Percentiles rank a stretch among this genome's conserved stretches.
Evolutionary conservation across 352 stramenopile genomes (phyloP).

Genomic region (Aphanomyces stellatus): DNA sequence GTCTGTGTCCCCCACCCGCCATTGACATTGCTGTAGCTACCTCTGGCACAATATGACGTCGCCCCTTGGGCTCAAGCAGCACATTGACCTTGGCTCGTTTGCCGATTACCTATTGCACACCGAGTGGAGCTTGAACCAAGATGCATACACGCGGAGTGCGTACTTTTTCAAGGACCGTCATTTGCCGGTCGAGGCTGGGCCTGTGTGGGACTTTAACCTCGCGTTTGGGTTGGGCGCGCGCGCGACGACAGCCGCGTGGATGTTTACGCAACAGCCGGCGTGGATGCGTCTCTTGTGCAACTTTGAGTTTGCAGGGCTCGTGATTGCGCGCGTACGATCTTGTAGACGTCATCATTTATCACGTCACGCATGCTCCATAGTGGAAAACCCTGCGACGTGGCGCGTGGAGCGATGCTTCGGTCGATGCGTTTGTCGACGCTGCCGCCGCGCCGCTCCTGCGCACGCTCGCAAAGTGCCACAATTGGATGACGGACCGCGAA

Average conservation of each 20-base stretch:
- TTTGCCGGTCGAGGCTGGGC: conserved; percentile 64
- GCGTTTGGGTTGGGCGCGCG: conserved; percentile 62
- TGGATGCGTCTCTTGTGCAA: conserved; percentile 78
- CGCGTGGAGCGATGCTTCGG: conserved; percentile 43
- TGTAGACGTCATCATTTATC: too few species aligned
- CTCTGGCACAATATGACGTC: conserved; percentile 76
- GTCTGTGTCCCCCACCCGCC: background rate
- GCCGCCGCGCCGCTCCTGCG: conserved; percentile 34
- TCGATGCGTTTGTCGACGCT: conserved; percentile 42
- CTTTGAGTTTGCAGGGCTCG: conserved; percentile 56
- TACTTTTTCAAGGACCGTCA: conserved; percentile 74
- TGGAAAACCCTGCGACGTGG: conserved; percentile 52
- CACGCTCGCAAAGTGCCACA: conserved; percentile 54
- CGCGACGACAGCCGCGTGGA: conserved; percentile 50
- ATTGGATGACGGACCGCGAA: conserved; percentile 40
- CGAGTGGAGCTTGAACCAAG: conserved; percentile 73
- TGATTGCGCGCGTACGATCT: conserved; percentile 51
- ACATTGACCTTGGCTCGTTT: conserved; percentile 61
- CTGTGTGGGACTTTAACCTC: conserved; percentile 75
- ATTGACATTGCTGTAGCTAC: conserved; percentile 9
- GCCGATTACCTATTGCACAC: conserved; percentile 75
- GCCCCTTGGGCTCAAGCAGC: conserved; percentile 38
- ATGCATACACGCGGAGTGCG: conserved; percentile 66
- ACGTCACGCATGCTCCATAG: too few species aligned
- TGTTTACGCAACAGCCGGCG: conserved; percentile 65